phyloP scores from a whole-genome alignment of 306 rosid genomes.

The Lablab purpureus region DNA sequence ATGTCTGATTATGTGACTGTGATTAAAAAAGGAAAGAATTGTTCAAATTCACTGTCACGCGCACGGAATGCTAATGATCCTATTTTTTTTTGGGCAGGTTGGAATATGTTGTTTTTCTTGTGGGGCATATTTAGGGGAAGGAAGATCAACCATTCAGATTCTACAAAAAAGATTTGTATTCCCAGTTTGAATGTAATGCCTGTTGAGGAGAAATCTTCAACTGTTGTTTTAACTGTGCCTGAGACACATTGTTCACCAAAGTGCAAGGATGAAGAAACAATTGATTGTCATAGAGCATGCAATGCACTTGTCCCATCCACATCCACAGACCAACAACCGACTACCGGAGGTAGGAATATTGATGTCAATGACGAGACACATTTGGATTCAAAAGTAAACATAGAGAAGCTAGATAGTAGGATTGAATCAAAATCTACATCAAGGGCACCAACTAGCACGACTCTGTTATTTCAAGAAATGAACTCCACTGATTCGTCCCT shows the following conservation, averaged over 20 bases:
- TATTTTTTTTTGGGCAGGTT: slow-evolving; percentile 64
- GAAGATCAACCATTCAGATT: slow-evolving; percentile 61
- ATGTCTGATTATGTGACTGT: neutral
- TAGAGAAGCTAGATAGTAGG: slow-evolving; percentile 51
- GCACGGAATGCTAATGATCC: slow-evolving; percentile 33
- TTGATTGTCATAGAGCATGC: slow-evolving; percentile 54
- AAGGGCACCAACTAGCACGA: slow-evolving; percentile 47
- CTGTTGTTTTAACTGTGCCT: slow-evolving; percentile 57
- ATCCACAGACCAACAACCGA: slow-evolving; percentile 44
- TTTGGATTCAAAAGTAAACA: slow-evolving; percentile 51
- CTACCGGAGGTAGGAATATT: slow-evolving; percentile 45
- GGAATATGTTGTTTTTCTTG: slow-evolving; percentile 92
- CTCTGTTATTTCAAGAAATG: slow-evolving; percentile 50
- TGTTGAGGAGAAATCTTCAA: slow-evolving; percentile 53
- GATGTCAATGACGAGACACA: slow-evolving; percentile 51
- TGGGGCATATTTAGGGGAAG: slow-evolving; percentile 95
- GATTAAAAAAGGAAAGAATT: neutral
- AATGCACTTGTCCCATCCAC: slow-evolving; percentile 49
- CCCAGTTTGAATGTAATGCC: slow-evolving; percentile 58
- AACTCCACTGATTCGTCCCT: slow-evolving; percentile 49
- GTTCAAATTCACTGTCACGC: slow-evolving; percentile 22
- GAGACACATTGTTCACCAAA: slow-evolving; percentile 54
- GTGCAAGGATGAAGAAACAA: slow-evolving; percentile 50
- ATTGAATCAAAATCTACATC: slow-evolving; percentile 48
- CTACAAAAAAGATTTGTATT: slow-evolving; percentile 57